Percentiles rank a stretch among this genome's conserved stretches.
Evolutionary conservation across 2,329 filamentous ascomycete species (phyloP).

Genomic region (Diaporthe humulicola): DNA sequence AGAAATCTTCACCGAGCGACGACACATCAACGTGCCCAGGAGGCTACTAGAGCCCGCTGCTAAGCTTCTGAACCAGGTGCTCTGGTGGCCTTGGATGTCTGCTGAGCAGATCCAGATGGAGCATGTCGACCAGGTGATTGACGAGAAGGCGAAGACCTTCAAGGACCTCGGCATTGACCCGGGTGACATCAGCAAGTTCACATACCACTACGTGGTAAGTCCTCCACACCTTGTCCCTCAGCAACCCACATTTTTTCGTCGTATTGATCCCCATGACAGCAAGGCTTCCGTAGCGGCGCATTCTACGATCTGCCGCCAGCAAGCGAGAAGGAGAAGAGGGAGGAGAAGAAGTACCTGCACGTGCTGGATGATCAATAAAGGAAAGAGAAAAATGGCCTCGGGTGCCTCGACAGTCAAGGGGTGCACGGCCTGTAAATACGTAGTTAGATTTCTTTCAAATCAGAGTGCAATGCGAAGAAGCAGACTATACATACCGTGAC

Average conservation of each 20-base stretch:
- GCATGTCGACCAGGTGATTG: slow-evolving; percentile 93
- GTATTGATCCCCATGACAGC: slow-evolving; percentile 62
- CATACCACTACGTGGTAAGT: slow-evolving; percentile 93
- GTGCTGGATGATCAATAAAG: slow-evolving; percentile 87
- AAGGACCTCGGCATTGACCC: slow-evolving; percentile 92
- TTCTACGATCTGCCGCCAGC: slow-evolving; percentile 95
- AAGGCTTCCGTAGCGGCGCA: slow-evolving; percentile 88
- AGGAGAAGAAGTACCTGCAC: slow-evolving; percentile 97
- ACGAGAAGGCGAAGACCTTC: slow-evolving; percentile 93
- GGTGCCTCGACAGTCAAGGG: slow-evolving; percentile 37
- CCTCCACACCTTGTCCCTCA: background rate
- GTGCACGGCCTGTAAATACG: slow-evolving; percentile 45
- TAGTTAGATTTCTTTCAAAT: slow-evolving; percentile 45
- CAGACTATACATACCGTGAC: slow-evolving; percentile 2
- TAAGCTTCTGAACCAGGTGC: slow-evolving; percentile 79
- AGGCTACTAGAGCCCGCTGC: slow-evolving; percentile 81
- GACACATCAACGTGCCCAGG: slow-evolving; percentile 93
- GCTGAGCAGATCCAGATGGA: slow-evolving; percentile 91
- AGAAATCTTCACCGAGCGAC: slow-evolving; percentile 90
- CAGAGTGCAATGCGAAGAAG: slow-evolving; percentile 31
- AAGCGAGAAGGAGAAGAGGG: slow-evolving; percentile 92
- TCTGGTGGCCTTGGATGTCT: slow-evolving; percentile 92
- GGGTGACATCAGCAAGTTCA: slow-evolving; percentile 86
- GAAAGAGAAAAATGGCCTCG: slow-evolving; percentile 44
- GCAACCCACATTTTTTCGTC: background rate